Percentiles rank a stretch among this genome's conserved stretches.
phyloP scores from a whole-genome alignment of 306 rosid species.

The Herpetospermum pedunculosum region DNA sequence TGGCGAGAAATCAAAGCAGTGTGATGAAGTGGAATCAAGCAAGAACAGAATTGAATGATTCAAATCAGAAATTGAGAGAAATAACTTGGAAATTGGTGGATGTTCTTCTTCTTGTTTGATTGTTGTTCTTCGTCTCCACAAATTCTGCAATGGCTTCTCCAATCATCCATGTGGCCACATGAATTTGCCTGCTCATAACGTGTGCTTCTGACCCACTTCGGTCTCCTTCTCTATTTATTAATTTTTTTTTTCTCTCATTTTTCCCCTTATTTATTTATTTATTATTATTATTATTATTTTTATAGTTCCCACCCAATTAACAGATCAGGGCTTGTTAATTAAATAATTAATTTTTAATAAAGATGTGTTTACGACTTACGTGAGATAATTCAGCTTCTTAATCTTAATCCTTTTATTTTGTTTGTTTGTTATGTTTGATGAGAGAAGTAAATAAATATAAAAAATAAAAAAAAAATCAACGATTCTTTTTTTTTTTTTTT shows the following conservation, averaged over 20 bases:
- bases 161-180: slow-evolving; percentile 82
- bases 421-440: no score
- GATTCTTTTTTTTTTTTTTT: no score
- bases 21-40: no score
- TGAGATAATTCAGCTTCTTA: background rate
- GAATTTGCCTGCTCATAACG: slow-evolving; percentile 84
- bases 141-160: slow-evolving; percentile 16
- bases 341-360: background rate
- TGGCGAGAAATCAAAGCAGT: background rate
- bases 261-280: background rate
- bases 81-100: background rate
- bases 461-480: background rate
- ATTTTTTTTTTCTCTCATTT: background rate
- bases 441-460: no score
- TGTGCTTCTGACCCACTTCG: slow-evolving; percentile 85
- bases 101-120: slow-evolving; percentile 1
- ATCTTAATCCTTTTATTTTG: background rate
- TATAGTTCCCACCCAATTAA: background rate
- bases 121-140: slow-evolving; percentile 7
- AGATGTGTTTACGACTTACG: background rate
- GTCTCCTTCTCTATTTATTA: slow-evolving; percentile 18
- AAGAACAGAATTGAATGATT: no score
- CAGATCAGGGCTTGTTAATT: background rate
- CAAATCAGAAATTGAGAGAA: background rate
- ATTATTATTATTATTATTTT: background rate